Evolutionary conservation across 2,329 filamentous ascomycete genomes (phyloP), one percentile per base, ranked within the genome.

Genomic region (Pestalotiopsis sp.): DNA sequence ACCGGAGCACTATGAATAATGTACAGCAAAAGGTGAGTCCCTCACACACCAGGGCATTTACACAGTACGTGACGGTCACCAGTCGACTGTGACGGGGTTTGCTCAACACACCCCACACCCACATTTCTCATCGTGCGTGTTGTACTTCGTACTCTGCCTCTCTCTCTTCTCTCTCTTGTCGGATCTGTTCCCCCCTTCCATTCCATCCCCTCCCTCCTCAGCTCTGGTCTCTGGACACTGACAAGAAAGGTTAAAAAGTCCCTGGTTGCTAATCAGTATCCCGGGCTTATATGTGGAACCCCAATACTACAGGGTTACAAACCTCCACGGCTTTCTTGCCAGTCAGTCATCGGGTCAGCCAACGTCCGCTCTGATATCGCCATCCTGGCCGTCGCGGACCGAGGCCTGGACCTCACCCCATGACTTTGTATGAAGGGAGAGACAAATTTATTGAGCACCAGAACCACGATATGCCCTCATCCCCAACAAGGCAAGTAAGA

Each of bases 211-310:
- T 20, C 45, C 74, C 75, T 74, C 70, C 74, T 73, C 73, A 70
- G 66, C 41, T 69, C 66, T 69, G 66, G 70, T 72, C 63, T 70
- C 71, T 71, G 64, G 60, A 27, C 20, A 49, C 14, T 36, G 52
- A 17, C 13, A 38, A 61, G 69, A 72, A 71, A 73, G 39, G 61
- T 62, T 62, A 62, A 62, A 62, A 62, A 71, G 70, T 75, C 72
- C 70, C 72, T 75, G 75, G 31, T 75, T 77, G 76, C 73, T 75
- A 73, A 76, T 75, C 74, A 72, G 68, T 63, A 75, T 71, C 74
- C 76, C 68, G 67, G 75, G 68, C 20, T 66, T 58, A 56, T 70
- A 56, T 52, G 70, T 67, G 68, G 69, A 68, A 57, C 68, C 56
- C 60, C 31, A 52, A 52, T 52, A 52, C 45, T 62, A 69, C 73